phyloP scores from a whole-genome alignment of 2,329 filamentous ascomycete genomes.

The Phaeosphaeria sp. region DNA sequence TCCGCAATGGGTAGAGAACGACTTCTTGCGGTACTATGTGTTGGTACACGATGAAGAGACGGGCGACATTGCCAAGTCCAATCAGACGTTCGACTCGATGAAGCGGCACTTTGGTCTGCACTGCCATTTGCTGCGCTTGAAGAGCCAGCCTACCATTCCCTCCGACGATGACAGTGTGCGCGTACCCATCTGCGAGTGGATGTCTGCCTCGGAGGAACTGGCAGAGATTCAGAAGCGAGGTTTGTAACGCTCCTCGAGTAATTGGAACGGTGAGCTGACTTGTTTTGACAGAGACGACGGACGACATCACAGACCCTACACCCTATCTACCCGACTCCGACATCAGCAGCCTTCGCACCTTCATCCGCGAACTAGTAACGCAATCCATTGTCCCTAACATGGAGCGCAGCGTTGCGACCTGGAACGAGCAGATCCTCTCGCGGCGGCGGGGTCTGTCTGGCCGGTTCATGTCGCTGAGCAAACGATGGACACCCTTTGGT shows the following conservation, averaged over 20 bases:
- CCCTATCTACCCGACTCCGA: constrained; percentile 92
- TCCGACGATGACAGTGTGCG: constrained; percentile 90
- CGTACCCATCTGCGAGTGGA: constrained; percentile 85
- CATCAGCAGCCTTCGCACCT: constrained; percentile 82
- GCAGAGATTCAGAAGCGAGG: constrained; percentile 71
- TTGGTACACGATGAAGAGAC: constrained; percentile 95
- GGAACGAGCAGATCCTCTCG: constrained; percentile 98
- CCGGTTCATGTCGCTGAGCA: constrained; percentile 91
- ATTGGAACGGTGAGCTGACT: constrained; percentile 5
- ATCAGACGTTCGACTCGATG: constrained; percentile 95
- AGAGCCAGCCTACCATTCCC: constrained; percentile 83
- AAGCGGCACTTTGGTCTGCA: constrained; percentile 97
- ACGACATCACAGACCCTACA: constrained; percentile 73
- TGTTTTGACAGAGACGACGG: constrained; percentile 61
- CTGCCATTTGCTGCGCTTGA: constrained; percentile 86
- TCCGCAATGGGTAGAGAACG: constrained; percentile 86
- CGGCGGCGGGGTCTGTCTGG: constrained; percentile 86
- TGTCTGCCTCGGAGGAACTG: constrained; percentile 85
- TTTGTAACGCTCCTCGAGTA: constrained; percentile 35
- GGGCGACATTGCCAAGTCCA: constrained; percentile 89
- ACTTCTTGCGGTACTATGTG: constrained; percentile 95
- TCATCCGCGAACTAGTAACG: constrained; percentile 92
- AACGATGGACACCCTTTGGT: constrained; percentile 86
- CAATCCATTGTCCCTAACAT: constrained; percentile 95
- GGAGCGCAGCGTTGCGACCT: constrained; percentile 88